These are phyloP conservation scores for Pythium dissotocum DNA, from an alignment of 352 stramenopile genomes.

Conservation along the genomic window DNA sequence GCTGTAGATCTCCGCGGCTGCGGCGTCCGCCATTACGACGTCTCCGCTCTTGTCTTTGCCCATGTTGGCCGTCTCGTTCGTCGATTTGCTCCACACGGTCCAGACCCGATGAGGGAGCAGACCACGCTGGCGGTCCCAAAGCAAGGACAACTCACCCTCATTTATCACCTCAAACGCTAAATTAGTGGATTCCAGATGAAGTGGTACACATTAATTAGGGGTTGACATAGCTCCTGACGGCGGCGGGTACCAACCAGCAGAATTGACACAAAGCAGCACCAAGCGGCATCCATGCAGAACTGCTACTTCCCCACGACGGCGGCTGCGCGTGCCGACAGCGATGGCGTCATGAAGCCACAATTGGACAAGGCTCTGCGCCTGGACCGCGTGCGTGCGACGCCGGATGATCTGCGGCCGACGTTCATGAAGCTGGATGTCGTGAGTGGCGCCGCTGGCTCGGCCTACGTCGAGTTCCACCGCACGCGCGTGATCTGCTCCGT, in stretches of 20 bases:
- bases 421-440: constrained; percentile 86
- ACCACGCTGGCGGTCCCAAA: not conserved
- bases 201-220: constrained; percentile 11
- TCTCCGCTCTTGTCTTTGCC: constrained; percentile 31
- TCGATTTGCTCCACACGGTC: constrained; percentile 17
- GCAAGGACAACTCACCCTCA: constrained; percentile 3
- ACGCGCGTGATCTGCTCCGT: constrained; percentile 89
- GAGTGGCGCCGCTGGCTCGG: constrained; percentile 81
- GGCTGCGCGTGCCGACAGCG: constrained; percentile 24
- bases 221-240: not conserved
- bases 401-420: constrained; percentile 82
- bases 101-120: constrained; percentile 6
- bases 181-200: not conserved
- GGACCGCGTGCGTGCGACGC: constrained; percentile 46
- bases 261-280: constrained; percentile 9
- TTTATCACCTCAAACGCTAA: not conserved
- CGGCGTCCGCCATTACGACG: constrained; percentile 32
- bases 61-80: constrained; percentile 19
- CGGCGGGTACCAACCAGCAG: constrained; percentile 18
- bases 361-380: constrained; percentile 34
- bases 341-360: constrained; percentile 19
- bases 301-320: constrained; percentile 72
- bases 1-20: constrained; percentile 29
- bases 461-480: constrained; percentile 87
- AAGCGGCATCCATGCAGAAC: constrained; percentile 68